Conservation (phyloP, 495 filamentous ascomycete genomes). For the Hapsidospora chrysogenum region DNA sequence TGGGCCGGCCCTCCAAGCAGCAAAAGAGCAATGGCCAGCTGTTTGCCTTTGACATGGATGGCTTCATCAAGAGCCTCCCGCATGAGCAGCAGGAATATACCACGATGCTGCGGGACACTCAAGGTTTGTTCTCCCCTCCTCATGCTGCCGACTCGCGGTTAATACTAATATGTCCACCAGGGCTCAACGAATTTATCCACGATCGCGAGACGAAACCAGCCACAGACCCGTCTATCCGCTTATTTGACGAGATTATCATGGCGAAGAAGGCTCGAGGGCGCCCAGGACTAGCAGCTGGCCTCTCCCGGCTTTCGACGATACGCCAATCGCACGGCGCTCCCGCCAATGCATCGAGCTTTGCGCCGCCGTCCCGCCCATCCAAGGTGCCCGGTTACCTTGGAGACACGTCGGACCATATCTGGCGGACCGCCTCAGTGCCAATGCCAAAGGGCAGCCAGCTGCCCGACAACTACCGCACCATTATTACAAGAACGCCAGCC, state of each 20-base stretch:
- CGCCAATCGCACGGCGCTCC: constrained; percentile 24
- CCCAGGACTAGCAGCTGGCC: constrained; percentile 27
- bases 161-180: constrained; percentile 22
- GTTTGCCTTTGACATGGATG: constrained; percentile 91
- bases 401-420: constrained; percentile 80
- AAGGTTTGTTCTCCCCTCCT: constrained; percentile 40
- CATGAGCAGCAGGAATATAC: constrained; percentile 84
- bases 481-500: constrained; percentile 48
- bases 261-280: constrained; percentile 81
- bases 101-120: constrained; percentile 74
- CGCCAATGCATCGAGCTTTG: constrained; percentile 10
- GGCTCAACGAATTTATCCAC: constrained; percentile 93
- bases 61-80: constrained; percentile 78
- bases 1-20: constrained; percentile 58
- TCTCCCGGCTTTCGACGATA: constrained; percentile 35
- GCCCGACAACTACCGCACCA: constrained; percentile 42
- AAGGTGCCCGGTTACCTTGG: constrained; percentile 56
- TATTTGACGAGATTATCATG: constrained; percentile 93
- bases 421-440: constrained; percentile 75
- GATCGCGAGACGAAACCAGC: constrained; percentile 57
- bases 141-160: constrained; percentile 1
- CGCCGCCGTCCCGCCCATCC: constrained; percentile 14
- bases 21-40: constrained; percentile 74
- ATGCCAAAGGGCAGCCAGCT: constrained; percentile 57
- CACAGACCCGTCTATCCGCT: constrained; percentile 47